Conservation (phyloP, 2,329 filamentous ascomycete species). For the Cladosporium sp. region DNA sequence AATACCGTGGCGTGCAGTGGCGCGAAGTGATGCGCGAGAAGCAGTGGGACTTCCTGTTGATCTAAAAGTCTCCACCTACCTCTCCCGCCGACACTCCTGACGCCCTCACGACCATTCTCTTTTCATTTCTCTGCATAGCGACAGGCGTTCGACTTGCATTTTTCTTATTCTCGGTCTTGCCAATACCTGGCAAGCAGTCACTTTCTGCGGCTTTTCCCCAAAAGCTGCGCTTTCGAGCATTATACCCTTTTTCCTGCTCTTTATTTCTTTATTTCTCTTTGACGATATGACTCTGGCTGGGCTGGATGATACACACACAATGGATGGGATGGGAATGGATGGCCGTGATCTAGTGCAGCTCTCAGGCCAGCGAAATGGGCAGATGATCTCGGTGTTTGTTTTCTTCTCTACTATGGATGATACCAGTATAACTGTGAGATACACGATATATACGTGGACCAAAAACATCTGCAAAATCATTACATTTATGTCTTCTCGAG, state of each 20-base stretch:
- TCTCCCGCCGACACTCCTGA: background rate
- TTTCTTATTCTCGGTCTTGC: background rate
- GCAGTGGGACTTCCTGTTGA: constrained; percentile 89
- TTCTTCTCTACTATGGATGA: background rate
- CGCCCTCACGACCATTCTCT: constrained; percentile 8
- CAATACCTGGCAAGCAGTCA: background rate
- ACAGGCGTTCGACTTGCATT: constrained; percentile 30
- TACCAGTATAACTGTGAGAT: background rate
- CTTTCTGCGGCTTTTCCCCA: constrained; percentile 5
- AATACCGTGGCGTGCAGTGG: constrained; percentile 79
- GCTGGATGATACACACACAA: constrained; percentile 14
- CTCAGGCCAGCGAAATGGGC: constrained; percentile 27
- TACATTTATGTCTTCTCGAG: background rate
- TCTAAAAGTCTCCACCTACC: constrained; percentile 51
- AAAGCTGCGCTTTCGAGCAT: constrained; percentile 23
- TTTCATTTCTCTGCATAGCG: constrained; percentile 35
- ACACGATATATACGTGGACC: constrained; percentile 12
- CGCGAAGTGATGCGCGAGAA: constrained; percentile 89
- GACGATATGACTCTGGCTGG: constrained; percentile 19
- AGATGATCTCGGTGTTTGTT: constrained; percentile 4
- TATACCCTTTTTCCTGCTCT: constrained; percentile 26
- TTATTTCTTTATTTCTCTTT: constrained; percentile 22
- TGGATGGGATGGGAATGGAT: constrained; percentile 13
- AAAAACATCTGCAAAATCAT: constrained; percentile 15
- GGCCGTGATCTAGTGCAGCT: constrained; percentile 40